These are phyloP conservation scores for Quercus phellos DNA, from an alignment of 331 rosid genomes.

Conservation along the genomic window DNA sequence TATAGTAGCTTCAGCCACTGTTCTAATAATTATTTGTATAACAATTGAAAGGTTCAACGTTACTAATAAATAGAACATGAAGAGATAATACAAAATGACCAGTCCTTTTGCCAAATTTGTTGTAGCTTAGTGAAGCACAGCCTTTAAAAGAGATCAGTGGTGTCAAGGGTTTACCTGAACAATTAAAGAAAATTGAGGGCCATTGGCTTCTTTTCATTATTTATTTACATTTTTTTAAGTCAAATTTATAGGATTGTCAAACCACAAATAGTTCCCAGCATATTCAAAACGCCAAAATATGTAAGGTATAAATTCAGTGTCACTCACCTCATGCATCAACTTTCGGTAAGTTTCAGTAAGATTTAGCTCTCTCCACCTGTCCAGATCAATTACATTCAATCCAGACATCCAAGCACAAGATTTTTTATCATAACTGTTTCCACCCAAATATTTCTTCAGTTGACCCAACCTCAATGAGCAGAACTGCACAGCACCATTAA, in stretches of 20 bases:
- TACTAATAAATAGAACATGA: not conserved
- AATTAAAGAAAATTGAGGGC: not conserved
- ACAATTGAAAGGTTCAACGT: not conserved
- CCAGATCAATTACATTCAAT: constrained; percentile 82
- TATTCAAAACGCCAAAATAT: not conserved
- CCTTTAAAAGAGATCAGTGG: not conserved
- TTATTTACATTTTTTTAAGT: not conserved
- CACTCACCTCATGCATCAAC: constrained; percentile 63
- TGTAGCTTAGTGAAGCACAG: not conserved
- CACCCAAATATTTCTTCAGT: constrained; percentile 60
- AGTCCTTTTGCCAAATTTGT: not conserved
- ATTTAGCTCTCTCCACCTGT: constrained; percentile 81
- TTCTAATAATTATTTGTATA: not conserved
- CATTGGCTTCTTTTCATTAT: not conserved
- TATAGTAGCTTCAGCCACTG: constrained; percentile 4
- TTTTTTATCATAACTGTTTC: constrained; percentile 36
- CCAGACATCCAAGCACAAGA: constrained; percentile 96
- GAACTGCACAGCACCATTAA: constrained; percentile 73
- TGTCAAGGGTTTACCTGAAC: not conserved
- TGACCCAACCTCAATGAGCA: constrained; percentile 72
- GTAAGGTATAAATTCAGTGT: not conserved
- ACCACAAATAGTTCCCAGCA: not conserved
- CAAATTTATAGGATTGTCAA: not conserved
- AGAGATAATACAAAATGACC: not conserved
- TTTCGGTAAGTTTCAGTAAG: constrained; percentile 60